A percentile compares a stretch with the other conserved stretches of the same genome.
phyloP scores from a whole-genome alignment of 345 rosid genomes.

The Triadica sebifera region DNA sequence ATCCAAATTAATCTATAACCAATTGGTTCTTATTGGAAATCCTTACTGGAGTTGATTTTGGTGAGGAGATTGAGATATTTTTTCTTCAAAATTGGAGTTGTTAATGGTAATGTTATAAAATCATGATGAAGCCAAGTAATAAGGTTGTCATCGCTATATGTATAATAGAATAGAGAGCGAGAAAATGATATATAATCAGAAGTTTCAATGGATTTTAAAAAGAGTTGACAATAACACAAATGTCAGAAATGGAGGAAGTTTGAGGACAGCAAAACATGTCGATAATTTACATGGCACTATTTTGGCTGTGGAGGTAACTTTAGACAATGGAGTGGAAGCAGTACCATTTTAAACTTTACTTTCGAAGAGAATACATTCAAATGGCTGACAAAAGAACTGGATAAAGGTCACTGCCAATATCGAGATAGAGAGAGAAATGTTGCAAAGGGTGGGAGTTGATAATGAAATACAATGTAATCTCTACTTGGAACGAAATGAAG shows the following conservation, averaged over 20 bases:
- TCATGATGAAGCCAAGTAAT: constrained; percentile 57
- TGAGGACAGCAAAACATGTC: constrained; percentile 80
- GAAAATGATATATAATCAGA: constrained; percentile 65
- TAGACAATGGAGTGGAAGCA: constrained; percentile 30
- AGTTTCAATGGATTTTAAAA: constrained; percentile 68
- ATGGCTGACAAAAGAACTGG: constrained; percentile 91
- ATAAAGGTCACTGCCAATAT: constrained; percentile 96
- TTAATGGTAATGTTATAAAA: constrained; percentile 47
- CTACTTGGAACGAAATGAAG: constrained; percentile 90
- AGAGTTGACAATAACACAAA: constrained; percentile 76
- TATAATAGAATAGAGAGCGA: constrained; percentile 83
- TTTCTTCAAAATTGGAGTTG: constrained; percentile 38
- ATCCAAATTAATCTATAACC: too few species aligned
- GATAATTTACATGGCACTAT: constrained; percentile 58
- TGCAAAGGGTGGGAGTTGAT: constrained; percentile 45
- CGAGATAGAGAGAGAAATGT: constrained; percentile 70
- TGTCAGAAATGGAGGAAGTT: constrained; percentile 60
- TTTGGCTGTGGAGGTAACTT: constrained; percentile 48
- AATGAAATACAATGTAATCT: constrained; percentile 73
- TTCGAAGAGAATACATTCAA: constrained; percentile 88
- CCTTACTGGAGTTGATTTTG: too few species aligned
- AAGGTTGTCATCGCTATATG: constrained; percentile 91
- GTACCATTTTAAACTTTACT: constrained; percentile 35
- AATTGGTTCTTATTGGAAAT: too few species aligned
- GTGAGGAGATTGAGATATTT: too few species aligned